Percentiles rank a stretch among this genome's conserved stretches.
Evolutionary conservation across 1,284 basidiomycete genomes (phyloP).

Genomic region (Moesziomyces sp.): DNA sequence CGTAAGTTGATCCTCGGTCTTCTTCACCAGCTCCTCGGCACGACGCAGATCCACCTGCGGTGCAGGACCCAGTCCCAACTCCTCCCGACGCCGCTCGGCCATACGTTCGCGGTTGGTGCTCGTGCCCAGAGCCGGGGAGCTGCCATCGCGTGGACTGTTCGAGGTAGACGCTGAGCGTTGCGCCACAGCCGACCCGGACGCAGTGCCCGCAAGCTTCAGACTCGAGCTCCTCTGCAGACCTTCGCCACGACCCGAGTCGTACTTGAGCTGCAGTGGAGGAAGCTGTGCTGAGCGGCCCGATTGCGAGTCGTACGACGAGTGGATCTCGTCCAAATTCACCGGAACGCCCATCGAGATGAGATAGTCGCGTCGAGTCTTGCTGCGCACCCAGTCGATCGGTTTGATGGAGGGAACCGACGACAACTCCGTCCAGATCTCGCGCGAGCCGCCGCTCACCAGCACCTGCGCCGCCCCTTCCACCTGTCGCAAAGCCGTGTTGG

Average conservation of each 20-base stretch:
- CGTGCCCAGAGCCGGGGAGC: conserved; percentile 31
- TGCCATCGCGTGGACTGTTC: conserved; percentile 45
- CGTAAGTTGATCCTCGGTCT: conserved; percentile 58
- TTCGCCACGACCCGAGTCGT: conserved; percentile 13
- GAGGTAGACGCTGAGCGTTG: conserved; percentile 33
- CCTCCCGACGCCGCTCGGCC: conserved; percentile 52
- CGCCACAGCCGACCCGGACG: conserved; percentile 6
- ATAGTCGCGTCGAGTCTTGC: conserved; percentile 57
- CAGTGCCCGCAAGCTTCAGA: conserved; percentile 10
- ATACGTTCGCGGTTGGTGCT: conserved; percentile 42
- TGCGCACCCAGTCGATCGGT: conserved; percentile 63
- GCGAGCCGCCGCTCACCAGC: conserved; percentile 39
- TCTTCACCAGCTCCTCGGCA: conserved; percentile 48
- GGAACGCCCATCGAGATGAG: conserved; percentile 65
- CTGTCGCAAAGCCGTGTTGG: conserved; percentile 39
- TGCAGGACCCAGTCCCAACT: conserved; percentile 50
- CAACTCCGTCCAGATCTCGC: conserved; percentile 36
- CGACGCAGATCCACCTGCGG: conserved; percentile 49
- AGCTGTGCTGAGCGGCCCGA: conserved; percentile 25
- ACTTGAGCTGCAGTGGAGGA: conserved; percentile 57
- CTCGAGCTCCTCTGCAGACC: conserved; percentile 29
- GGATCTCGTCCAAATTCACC: conserved; percentile 64
- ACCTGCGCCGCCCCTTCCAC: conserved; percentile 56
- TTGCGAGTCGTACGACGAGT: conserved; percentile 32
- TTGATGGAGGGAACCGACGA: conserved; percentile 36